Percentiles rank a stretch among this genome's conserved stretches.
phyloP scores from a whole-genome alignment of 768 basidiomycete genomes.

The Fomitopsis serialis region DNA sequence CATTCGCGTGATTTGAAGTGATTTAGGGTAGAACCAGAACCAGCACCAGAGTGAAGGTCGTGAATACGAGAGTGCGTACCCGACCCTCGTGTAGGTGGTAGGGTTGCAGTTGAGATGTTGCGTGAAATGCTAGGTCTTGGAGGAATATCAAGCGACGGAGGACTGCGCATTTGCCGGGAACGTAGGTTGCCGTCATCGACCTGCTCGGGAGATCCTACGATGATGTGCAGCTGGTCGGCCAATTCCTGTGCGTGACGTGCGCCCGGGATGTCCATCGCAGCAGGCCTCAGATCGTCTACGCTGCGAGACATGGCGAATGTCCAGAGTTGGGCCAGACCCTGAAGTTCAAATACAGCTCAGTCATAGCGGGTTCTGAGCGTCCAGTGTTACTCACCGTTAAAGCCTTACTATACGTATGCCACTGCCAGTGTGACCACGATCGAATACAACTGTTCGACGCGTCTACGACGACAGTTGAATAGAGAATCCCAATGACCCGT shows the following conservation, averaged over 20 bases:
- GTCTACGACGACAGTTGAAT: too few relatives aligned
- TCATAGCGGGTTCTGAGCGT: too few relatives aligned
- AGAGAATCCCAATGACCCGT: too few relatives aligned
- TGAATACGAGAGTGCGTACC: conserved; percentile 8
- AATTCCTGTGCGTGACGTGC: neutral
- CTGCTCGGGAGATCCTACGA: conserved; percentile 15
- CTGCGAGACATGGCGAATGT: neutral
- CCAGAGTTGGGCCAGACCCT: too few relatives aligned
- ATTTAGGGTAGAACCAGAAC: conserved; percentile 1
- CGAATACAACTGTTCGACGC: too few relatives aligned
- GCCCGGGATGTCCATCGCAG: neutral
- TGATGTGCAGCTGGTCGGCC: neutral
- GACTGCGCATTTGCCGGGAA: neutral
- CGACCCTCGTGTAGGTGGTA: neutral
- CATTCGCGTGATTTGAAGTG: conserved; percentile 33
- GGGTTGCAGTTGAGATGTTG: conserved; percentile 7
- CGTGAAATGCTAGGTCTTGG: conserved; percentile 8
- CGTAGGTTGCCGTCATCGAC: neutral
- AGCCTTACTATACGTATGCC: too few relatives aligned
- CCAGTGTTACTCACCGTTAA: too few relatives aligned
- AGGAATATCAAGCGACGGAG: neutral
- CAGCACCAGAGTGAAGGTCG: conserved; percentile 6
- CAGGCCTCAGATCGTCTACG: neutral
- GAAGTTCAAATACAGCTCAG: too few relatives aligned
- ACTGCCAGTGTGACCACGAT: too few relatives aligned